Evolutionary conservation across 2,329 filamentous ascomycete genomes (phyloP), one percentile per base, ranked within the genome.

Genomic region (Celoporthe dispersa): DNA sequence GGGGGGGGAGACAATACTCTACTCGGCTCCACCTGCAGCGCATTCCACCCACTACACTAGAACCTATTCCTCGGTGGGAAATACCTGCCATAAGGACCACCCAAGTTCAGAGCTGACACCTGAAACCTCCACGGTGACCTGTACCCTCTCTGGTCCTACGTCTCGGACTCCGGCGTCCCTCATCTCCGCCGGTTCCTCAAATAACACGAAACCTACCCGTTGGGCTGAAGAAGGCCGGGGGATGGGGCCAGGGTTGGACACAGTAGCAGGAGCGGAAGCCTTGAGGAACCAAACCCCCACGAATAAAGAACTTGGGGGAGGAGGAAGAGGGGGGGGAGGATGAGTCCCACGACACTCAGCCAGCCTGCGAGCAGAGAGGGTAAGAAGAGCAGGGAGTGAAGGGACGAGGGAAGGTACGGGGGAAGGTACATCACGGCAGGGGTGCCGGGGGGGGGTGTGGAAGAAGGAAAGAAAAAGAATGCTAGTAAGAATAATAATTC

Each of bases 61-160:
- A 28, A 55, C 51, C 51, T 11, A 31, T 31, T 33, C 53, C 28
- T 19, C 28, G 2, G 25, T 55, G n/a, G 33, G 25, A 63, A 37
- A 9, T 44, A 39, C 35, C 5, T 63, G 60, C 37, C 60, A 44
- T 28, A 48, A 22, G 25, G 37, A 63, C 35, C 35, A 12, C 25
- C 25, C 12, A 44, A 6, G 37, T 19, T 44, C 60, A 63, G 37
- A 44, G n/a, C 60, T 41, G 35, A 41, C 37, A 44, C 35, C 37
- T 63, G 60, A 63, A 63, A 63, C 60, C 60, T 37, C 37, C 53
- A 31, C 53, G 12, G 53, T 57, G 25, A 33, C 25, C 19, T 53
- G 44, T 70, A 60, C 68, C 59, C n/a, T 53, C n/a, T 51, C 48
- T 37, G 33, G 59, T 33, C 59, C 48, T 68, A 39, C 68, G 64